A percentile compares a stretch with the other conserved stretches of the same genome.
Conservation (phyloP, 129 eudicot species). For the Pseudognaphalium luteoalbum region DNA sequence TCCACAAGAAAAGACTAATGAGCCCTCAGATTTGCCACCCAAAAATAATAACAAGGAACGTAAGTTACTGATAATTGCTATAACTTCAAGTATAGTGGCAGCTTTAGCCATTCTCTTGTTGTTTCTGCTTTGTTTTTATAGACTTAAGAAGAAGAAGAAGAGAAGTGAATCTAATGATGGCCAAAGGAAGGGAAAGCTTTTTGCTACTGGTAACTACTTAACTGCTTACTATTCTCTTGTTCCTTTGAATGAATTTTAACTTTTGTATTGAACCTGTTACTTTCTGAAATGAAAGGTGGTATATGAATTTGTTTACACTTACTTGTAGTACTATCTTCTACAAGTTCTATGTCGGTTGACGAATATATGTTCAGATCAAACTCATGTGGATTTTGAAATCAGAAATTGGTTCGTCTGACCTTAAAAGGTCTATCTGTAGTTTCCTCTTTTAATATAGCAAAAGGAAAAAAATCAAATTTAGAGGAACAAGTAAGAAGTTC, state of each 20-base stretch:
- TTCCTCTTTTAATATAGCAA: neutral
- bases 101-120: conserved; percentile 27
- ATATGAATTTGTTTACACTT: neutral
- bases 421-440: neutral
- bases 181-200: conserved; percentile 9
- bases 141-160: conserved; percentile 16
- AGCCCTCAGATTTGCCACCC: neutral
- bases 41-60: conserved; percentile 27
- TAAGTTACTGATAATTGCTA: conserved; percentile 33
- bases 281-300: neutral
- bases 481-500: neutral
- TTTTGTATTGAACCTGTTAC: neutral
- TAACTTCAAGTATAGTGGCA: conserved; percentile 35
- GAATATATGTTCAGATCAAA: neutral
- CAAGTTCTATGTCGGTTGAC: neutral
- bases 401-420: conserved; percentile 7
- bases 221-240: conserved; percentile 7
- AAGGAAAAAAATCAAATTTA: neutral
- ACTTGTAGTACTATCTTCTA: neutral
- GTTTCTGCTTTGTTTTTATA: conserved; percentile 30
- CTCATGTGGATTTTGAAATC: neutral
- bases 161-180: conserved; percentile 18
- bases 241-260: neutral
- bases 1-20: conserved; percentile 17
- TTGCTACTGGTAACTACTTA: conserved; percentile 29